Conservation (phyloP, 495 filamentous ascomycete species). For the Penicillium angulare region DNA sequence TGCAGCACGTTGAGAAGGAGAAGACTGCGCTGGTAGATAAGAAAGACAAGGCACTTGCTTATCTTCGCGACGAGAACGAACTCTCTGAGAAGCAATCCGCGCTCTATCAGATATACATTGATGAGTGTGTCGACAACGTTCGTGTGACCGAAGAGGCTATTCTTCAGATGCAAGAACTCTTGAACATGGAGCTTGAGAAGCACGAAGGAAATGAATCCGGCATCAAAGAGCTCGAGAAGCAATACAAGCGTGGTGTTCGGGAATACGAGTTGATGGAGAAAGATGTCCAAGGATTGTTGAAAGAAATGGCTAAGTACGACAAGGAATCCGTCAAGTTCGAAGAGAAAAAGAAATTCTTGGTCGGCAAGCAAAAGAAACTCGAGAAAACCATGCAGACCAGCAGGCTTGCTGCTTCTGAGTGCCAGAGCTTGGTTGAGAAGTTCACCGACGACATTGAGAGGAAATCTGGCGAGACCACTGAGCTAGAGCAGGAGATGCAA, state of each 20-base stretch:
- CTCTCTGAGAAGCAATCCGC: slow-evolving; percentile 82
- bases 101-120: slow-evolving; percentile 86
- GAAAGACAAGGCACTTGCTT: slow-evolving; percentile 90
- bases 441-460: slow-evolving; percentile 74
- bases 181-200: slow-evolving; percentile 87
- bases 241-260: slow-evolving; percentile 75
- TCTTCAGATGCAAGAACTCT: slow-evolving; percentile 79
- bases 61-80: slow-evolving; percentile 90
- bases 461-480: slow-evolving; percentile 64
- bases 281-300: slow-evolving; percentile 71
- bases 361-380: slow-evolving; percentile 87
- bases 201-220: slow-evolving; percentile 87
- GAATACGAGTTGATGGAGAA: slow-evolving; percentile 84
- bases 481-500: slow-evolving; percentile 71
- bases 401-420: slow-evolving; percentile 68
- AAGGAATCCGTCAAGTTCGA: slow-evolving; percentile 97
- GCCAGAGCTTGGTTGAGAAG: slow-evolving; percentile 73
- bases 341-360: slow-evolving; percentile 92
- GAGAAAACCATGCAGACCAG: slow-evolving; percentile 80
- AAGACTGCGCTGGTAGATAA: slow-evolving; percentile 89
- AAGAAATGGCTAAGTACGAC: slow-evolving; percentile 89
- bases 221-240: slow-evolving; percentile 85
- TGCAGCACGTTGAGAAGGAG: slow-evolving; percentile 98
- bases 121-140: slow-evolving; percentile 83
- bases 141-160: slow-evolving; percentile 89